Conservation (phyloP, 78 protist species). For the Dictyostelium purpureum region DNA sequence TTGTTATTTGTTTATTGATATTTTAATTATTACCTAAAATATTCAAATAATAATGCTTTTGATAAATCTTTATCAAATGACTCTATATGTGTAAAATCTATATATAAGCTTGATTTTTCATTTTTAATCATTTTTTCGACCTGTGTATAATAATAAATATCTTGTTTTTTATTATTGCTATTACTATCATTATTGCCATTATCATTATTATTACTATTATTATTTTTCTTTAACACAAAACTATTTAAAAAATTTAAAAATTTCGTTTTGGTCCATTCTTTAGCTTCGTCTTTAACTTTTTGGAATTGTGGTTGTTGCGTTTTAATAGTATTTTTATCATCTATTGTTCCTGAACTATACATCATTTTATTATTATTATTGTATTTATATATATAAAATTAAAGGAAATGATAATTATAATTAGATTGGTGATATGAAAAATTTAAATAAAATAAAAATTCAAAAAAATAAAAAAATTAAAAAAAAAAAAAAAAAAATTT, state of each 20-base stretch:
- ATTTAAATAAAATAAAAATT: too few species aligned
- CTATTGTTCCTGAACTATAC: not conserved
- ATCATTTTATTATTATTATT: not conserved
- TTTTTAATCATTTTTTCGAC: slow-evolving; percentile 23
- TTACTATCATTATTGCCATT: not conserved
- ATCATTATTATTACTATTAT: not conserved
- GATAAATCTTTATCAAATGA: slow-evolving; percentile 5
- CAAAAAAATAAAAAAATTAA: too few species aligned
- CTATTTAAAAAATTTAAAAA: slow-evolving; percentile 17
- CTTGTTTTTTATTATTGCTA: not conserved
- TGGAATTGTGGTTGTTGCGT: not conserved
- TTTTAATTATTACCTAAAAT: not conserved
- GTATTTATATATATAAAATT: not conserved
- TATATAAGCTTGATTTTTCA: slow-evolving; percentile 9
- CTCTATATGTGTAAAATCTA: slow-evolving; percentile 40
- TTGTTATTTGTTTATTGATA: not conserved
- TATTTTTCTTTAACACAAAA: not conserved
- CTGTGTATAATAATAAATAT: not conserved
- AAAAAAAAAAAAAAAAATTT: too few species aligned
- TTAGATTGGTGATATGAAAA: too few species aligned
- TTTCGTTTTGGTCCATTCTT: not conserved
- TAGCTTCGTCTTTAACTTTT: slow-evolving; percentile 17
- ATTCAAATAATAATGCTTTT: not conserved
- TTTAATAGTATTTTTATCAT: not conserved
- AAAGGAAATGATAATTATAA: too few species aligned